Evolutionary conservation across 2,329 filamentous ascomycete genomes (phyloP).

Genomic region (Penicillium sp.): DNA sequence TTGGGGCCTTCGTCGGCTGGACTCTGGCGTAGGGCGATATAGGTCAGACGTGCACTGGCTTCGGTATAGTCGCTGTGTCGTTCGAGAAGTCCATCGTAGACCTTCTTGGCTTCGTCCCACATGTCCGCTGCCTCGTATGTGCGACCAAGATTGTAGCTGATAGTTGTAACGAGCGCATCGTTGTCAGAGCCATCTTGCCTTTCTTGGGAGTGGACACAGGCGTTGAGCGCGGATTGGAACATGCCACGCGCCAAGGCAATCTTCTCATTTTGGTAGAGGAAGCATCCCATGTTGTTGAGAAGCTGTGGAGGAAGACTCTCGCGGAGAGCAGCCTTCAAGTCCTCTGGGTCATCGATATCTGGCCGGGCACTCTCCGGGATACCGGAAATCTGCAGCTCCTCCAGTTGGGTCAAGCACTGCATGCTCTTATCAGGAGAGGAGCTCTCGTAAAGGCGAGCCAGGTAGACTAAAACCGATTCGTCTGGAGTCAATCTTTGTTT

Average conservation of each 20-base stretch:
- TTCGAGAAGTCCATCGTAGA: constrained; percentile 83
- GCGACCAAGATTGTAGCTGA: constrained; percentile 93
- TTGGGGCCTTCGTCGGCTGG: constrained; percentile 86
- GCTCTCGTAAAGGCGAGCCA: constrained; percentile 86
- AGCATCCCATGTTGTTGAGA: constrained; percentile 96
- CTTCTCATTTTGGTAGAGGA: constrained; percentile 87
- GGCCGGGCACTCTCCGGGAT: constrained; percentile 72
- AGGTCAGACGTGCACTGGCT: constrained; percentile 83
- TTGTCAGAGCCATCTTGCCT: constrained; percentile 78
- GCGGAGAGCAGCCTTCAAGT: constrained; percentile 64
- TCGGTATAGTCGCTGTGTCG: constrained; percentile 93
- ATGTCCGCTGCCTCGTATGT: constrained; percentile 88
- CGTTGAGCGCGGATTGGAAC: constrained; percentile 89
- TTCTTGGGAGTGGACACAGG: constrained; percentile 80
- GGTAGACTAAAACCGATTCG: constrained; percentile 84
- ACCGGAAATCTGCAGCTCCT: constrained; percentile 83
- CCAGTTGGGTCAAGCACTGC: constrained; percentile 88
- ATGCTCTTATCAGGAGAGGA: constrained; percentile 88
- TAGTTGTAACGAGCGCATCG: constrained; percentile 90
- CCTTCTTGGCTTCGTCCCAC: constrained; percentile 79
- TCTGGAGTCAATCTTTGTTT: constrained; percentile 83
- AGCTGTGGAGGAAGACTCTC: constrained; percentile 85
- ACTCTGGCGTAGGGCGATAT: constrained; percentile 80
- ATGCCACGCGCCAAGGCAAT: constrained; percentile 78
- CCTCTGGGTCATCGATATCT: constrained; percentile 63